Base-by-base conservation (phyloP, 371 early-diverging fungal species). In the Mortierella sp. region DNA sequence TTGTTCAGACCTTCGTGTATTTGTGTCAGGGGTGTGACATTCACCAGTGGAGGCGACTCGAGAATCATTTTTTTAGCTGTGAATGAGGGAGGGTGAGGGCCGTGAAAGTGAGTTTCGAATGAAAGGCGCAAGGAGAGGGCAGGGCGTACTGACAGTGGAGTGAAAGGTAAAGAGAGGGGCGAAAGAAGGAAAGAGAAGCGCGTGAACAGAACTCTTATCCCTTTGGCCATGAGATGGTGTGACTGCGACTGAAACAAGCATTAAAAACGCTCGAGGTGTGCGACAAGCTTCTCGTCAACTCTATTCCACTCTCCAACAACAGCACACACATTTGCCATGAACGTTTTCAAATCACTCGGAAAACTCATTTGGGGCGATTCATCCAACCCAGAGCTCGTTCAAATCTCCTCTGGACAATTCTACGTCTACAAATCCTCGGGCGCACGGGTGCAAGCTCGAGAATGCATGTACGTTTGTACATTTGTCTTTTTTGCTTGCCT, bases 321-420 rank as follows among this genome's bases (percentile, higher is more conserved):
- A 31, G 16, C 14, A 44, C 51, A 34, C 61, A 61, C 31, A 34
- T 50, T 14, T 16, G 14, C 50, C 37, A 83, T 83, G 83, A 83
- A 81, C 82, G 86, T 92, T 11, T 86, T 94, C 69, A 90, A 87
- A 77, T 87, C 92, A 26, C 86, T 94, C 44, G 89, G 92, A 43
- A 87, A 86, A 76, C 87, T 92, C 28, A 89, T 94, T 48, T 93
- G 90, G 91, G 92, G 93, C 28, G 76, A 80, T 53, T 72, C 48
- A 19, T 78, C 78, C 37, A 85, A 88, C 55, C 88, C 90, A 26
- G 87, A 87, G 72, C 82, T 90, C 43, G 87, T 91, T 77, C 89
- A 92, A 83, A 87, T 94, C 48, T 75, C 91, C 11, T 87, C 90
- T 0, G 94, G 94, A 43, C 89, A 90, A 73, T 89, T 94, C 54